A percentile compares a stretch with the other conserved stretches of the same genome.
phyloP scores from a whole-genome alignment of 768 basidiomycete species.

The Tylopilus balloui region DNA sequence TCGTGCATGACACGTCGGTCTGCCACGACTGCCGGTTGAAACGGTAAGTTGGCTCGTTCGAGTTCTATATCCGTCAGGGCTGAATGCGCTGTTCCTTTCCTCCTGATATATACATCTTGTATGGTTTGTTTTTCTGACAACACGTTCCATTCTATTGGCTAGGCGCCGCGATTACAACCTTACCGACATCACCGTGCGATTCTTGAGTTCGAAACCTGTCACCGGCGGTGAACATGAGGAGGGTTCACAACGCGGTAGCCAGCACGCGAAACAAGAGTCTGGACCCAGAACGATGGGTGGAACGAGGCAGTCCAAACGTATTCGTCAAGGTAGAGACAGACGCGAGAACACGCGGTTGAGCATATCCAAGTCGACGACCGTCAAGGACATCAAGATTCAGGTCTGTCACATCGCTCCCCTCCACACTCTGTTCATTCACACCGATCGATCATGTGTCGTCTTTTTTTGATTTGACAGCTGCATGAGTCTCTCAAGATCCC shows the following conservation, averaged over 20 bases:
- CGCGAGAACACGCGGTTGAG: conserved; percentile 49
- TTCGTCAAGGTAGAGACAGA: conserved; percentile 52
- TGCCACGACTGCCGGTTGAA: conserved; percentile 58
- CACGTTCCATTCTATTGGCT: conserved; percentile 16
- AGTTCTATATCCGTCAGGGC: conserved; percentile 10
- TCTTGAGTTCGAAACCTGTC: conserved; percentile 34
- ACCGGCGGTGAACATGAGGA: conserved; percentile 27
- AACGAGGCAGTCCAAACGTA: conserved; percentile 64
- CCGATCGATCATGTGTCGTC: neutral
- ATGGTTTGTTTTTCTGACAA: conserved; percentile 12
- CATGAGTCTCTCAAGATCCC: conserved; percentile 62
- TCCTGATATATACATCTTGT: conserved; percentile 4
- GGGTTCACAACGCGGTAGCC: conserved; percentile 23
- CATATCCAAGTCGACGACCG: conserved; percentile 60
- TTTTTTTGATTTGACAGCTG: conserved; percentile 38
- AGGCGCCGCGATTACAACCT: conserved; percentile 47
- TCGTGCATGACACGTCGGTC: conserved; percentile 47
- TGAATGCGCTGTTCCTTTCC: conserved; percentile 2
- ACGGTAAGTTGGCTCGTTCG: conserved; percentile 39
- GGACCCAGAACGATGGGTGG: conserved; percentile 40
- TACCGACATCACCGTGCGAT: conserved; percentile 59
- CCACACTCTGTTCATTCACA: neutral
- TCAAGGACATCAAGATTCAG: conserved; percentile 76
- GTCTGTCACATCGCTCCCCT: conserved; percentile 43
- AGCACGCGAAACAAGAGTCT: conserved; percentile 28